Base-by-base conservation (phyloP, 352 stramenopile genomes). In the Globisporangium middletonii region DNA sequence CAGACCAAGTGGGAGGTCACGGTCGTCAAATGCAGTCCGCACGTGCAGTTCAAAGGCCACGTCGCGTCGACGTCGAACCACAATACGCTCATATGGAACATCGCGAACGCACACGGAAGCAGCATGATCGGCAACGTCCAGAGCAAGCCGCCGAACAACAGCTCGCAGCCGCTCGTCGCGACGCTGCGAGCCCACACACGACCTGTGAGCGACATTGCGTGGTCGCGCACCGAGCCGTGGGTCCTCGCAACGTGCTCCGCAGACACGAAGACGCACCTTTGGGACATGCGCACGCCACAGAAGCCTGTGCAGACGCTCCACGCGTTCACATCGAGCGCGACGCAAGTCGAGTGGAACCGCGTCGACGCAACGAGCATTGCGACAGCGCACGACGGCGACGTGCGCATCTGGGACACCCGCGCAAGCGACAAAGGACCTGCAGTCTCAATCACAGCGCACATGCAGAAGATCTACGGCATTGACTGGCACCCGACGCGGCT, bases 401-500 rank as follows among this genome's bases (percentile, higher is more conserved):
- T 92, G 41, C 69, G 79, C 27, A 67, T 94, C 2, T 94, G 83
- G 83, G 83, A 94, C 60, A 77, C 83, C 15, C 75, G 84, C 30
- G 66, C 68, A 1, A 77, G 76, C 57, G 71, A 78, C 58, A 75
- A 76, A 23, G 67, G 69, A 5, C 79, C 83, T 0, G 75, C 69
- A 13, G 77, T 73, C 42, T 62, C 78, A 30, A 89, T 94, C 60
- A 88, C 78, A 0, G 84, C 82, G 19, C 84, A 92, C 57, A 88
- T 90, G 78, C 84, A 94, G 46, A 88, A 87, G 60, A 90, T 94
- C 66, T 83, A 87, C 53, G 79, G 75, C 2, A 61, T 94, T 6
- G 83, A 92, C 60, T 94, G 85, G 85, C 83, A 92, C 60, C 83
- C 83, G 12, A 72, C 77, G 62, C 77, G 77, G 13, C 71, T 77